A percentile compares a stretch with the other conserved stretches of the same genome.
These are phyloP conservation scores for Pugionium cornutum DNA, from an alignment of 345 rosid species.

Conservation along the genomic window DNA sequence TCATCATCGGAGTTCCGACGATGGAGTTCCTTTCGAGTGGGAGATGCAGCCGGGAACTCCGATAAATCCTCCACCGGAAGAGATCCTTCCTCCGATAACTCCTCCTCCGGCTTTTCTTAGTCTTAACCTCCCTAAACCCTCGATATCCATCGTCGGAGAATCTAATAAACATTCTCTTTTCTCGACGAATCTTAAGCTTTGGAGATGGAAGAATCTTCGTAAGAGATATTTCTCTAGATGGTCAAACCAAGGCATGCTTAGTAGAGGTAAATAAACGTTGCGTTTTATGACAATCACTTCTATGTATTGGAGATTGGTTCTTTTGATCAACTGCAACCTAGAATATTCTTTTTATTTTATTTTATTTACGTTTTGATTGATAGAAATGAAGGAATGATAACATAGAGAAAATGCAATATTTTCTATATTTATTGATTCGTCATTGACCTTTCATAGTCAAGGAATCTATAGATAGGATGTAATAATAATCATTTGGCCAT, in stretches of 20 bases:
- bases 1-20: constrained; percentile 26
- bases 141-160: constrained; percentile 30
- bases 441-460: constrained; percentile 4
- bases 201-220: constrained; percentile 44
- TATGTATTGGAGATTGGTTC: background rate
- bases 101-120: constrained; percentile 78
- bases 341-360: background rate
- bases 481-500: background rate
- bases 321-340: background rate
- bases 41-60: constrained; percentile 66
- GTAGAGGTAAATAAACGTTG: constrained; percentile 22
- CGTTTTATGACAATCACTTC: background rate
- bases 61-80: constrained; percentile 42
- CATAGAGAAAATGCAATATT: background rate
- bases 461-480: background rate
- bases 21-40: constrained; percentile 65
- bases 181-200: constrained; percentile 45
- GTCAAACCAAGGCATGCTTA: constrained; percentile 24
- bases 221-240: constrained; percentile 31
- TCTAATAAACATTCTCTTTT: constrained; percentile 37
- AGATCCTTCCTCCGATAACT: constrained; percentile 44
- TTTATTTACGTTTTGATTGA: constrained; percentile 3
- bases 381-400: background rate
- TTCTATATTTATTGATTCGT: constrained; percentile 1
- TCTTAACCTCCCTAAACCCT: constrained; percentile 56